Percentiles rank a stretch among this genome's conserved stretches.
These are phyloP conservation scores for Piloderma croceum DNA, from an alignment of 768 basidiomycete genomes.

Conservation along the genomic window DNA sequence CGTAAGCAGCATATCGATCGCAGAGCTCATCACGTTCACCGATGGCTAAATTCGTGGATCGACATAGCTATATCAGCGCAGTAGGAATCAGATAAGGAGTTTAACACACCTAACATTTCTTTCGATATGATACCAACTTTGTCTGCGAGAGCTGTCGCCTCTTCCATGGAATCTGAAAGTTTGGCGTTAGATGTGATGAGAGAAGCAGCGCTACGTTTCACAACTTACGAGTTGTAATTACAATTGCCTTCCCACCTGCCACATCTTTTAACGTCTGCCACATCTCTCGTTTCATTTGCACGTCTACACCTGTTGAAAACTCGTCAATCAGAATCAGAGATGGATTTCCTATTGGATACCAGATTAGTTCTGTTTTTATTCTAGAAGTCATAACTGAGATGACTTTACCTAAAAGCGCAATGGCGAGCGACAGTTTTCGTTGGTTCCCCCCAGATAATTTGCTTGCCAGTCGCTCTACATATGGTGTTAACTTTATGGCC, in stretches of 20 bases:
- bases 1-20: slow-evolving; percentile 65
- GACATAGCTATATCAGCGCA: too few relatives aligned
- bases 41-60: too few relatives aligned
- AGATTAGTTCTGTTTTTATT: too few relatives aligned
- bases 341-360: slow-evolving; percentile 56
- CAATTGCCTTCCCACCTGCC: slow-evolving; percentile 60
- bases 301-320: slow-evolving; percentile 78
- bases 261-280: slow-evolving; percentile 68
- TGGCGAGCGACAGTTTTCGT: slow-evolving; percentile 68
- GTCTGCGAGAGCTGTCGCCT: slow-evolving; percentile 70
- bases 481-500: slow-evolving; percentile 51
- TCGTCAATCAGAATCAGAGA: slow-evolving; percentile 77
- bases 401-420: slow-evolving; percentile 60
- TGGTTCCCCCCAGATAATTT: slow-evolving; percentile 78
- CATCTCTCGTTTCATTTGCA: slow-evolving; percentile 80
- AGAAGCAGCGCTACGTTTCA: too few relatives aligned
- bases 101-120: slow-evolving; percentile 54
- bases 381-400: neutral
- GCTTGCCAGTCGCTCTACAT: slow-evolving; percentile 67
- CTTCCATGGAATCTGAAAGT: slow-evolving; percentile 87
- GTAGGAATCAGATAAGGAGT: too few relatives aligned
- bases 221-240: slow-evolving; percentile 66
- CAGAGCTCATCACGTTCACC: slow-evolving; percentile 61
- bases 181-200: too few relatives aligned
- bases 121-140: slow-evolving; percentile 74